Conservation (phyloP, 2,329 filamentous ascomycete genomes). For the Aspergillus hortae region DNA sequence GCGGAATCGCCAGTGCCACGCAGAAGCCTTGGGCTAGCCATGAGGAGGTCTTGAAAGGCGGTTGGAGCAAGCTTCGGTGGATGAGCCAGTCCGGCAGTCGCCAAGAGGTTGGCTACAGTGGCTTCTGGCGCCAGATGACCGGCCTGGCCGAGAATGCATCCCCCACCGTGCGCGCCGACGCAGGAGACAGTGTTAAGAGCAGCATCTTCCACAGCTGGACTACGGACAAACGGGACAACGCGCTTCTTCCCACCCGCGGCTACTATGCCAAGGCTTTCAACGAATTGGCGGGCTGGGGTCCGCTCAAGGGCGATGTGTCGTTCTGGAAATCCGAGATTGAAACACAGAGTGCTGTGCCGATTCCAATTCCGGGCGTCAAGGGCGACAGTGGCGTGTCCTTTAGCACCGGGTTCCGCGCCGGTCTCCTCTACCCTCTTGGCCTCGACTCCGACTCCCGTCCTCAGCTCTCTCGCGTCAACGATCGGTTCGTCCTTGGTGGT, state of each 20-base stretch:
- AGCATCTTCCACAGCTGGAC: slow-evolving; percentile 78
- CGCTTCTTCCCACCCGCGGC: slow-evolving; percentile 77
- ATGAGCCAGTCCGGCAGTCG: slow-evolving; percentile 60
- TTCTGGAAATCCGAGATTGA: slow-evolving; percentile 93
- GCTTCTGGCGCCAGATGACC: slow-evolving; percentile 85
- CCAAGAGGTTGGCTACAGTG: slow-evolving; percentile 77
- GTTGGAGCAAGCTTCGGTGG: slow-evolving; percentile 73
- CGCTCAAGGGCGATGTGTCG: slow-evolving; percentile 81
- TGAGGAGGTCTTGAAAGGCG: slow-evolving; percentile 81
- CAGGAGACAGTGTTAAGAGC: slow-evolving; percentile 88
- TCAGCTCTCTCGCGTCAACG: slow-evolving; percentile 76
- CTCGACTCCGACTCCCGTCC: slow-evolving; percentile 54
- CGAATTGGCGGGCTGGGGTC: slow-evolving; percentile 84
- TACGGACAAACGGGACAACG: slow-evolving; percentile 76
- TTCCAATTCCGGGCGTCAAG: slow-evolving; percentile 66
- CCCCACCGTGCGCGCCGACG: slow-evolving; percentile 75
- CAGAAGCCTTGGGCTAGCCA: slow-evolving; percentile 92
- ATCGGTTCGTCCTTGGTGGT: slow-evolving; percentile 91
- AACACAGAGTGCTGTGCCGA: slow-evolving; percentile 68
- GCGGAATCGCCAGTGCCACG: slow-evolving; percentile 77
- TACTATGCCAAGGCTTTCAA: slow-evolving; percentile 74
- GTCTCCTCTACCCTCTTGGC: slow-evolving; percentile 77
- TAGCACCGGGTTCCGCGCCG: slow-evolving; percentile 75
- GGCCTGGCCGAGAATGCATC: slow-evolving; percentile 72
- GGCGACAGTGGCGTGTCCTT: slow-evolving; percentile 75